Base-by-base conservation (phyloP, 371 early-diverging fungal genomes). In the Cokeromyces recurvatus region DNA sequence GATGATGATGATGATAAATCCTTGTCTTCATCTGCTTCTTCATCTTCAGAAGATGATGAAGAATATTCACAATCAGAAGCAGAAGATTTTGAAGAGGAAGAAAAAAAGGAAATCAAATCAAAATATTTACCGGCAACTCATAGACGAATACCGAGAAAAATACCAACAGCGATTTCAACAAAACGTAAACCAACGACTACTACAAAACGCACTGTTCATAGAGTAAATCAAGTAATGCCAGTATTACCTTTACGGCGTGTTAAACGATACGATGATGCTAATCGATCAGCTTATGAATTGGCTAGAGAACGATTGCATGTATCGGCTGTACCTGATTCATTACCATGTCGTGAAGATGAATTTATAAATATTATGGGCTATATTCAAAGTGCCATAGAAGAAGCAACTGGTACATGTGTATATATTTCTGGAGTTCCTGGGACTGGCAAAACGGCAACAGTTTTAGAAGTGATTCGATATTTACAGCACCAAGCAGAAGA, bases 341-440 rank as follows among this genome's bases (percentile, higher is more conserved):
- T 97, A 21, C 96, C 97, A 4, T 90, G 97, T 46, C 80, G 97
- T 5, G 97, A 97, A 62, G 74, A 78, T 8, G 94, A 97, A 67
- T 92, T 89, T 74, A 74, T 74, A 16, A 78, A 83, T 29, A 84
- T 96, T 17, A 77, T 82, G 53, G 80, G 72, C 2, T 75, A 83
- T 19, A 55, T 96, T 3, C 78, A 84, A 50, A 69, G 68, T 25
- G 88, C 91, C 0, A 76, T 96, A 12, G 79, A 84, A 38, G 85
- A 90, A 48, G 81, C 84, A 21, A 77, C 74, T 3, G 94, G 94
- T 25, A 76, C 81, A 41, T 94, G 95, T 55, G 72, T 94, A 25
- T 95, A 95, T 62, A 87, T 97, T 14, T 90, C 94, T n/a, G 96
- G 97, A 3, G 93, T 95, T 0, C 96, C 97, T 0, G 99, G 99